Evolutionary conservation across 1,284 basidiomycete species (phyloP).

Genomic region (Sutorius eximius): DNA sequence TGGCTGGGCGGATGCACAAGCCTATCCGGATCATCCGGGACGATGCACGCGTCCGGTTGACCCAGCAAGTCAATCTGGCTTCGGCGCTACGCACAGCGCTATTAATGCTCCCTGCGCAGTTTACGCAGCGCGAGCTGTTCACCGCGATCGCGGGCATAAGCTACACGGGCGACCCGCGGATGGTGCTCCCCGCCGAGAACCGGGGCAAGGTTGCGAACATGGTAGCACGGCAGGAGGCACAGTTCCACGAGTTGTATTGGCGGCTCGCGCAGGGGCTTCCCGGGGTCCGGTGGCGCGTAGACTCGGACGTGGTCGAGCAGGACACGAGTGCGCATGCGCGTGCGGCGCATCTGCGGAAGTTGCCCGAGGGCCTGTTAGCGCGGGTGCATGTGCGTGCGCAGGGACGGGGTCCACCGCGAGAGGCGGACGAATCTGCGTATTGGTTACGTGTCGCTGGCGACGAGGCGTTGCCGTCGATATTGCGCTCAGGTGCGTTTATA

Average conservation of each 20-base stretch:
- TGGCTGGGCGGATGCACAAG: slow-evolving; percentile 97
- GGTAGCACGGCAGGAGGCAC: slow-evolving; percentile 76
- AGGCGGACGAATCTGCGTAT: slow-evolving; percentile 68
- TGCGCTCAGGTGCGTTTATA: slow-evolving; percentile 56
- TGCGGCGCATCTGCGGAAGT: slow-evolving; percentile 71
- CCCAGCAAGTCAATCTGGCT: slow-evolving; percentile 90
- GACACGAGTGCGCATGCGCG: slow-evolving; percentile 65
- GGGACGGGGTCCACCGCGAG: slow-evolving; percentile 34
- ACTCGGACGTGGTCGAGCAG: slow-evolving; percentile 61
- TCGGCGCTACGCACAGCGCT: slow-evolving; percentile 86
- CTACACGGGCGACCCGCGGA: slow-evolving; percentile 91
- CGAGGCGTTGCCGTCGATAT: slow-evolving; percentile 51
- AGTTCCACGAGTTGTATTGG: slow-evolving; percentile 88
- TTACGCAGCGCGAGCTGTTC: slow-evolving; percentile 83
- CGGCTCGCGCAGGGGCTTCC: slow-evolving; percentile 75
- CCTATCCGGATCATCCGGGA: slow-evolving; percentile 88
- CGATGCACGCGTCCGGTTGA: slow-evolving; percentile 85
- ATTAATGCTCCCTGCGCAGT: slow-evolving; percentile 68
- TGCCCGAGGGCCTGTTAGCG: slow-evolving; percentile 67
- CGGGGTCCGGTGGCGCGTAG: slow-evolving; percentile 67
- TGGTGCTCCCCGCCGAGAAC: slow-evolving; percentile 94
- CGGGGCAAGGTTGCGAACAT: slow-evolving; percentile 93
- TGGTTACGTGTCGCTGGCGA: slow-evolving; percentile 75
- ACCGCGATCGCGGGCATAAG: slow-evolving; percentile 84
- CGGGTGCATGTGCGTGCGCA: slow-evolving; percentile 43